Evolutionary conservation across 2,329 filamentous ascomycete genomes (phyloP), one percentile per base, ranked within the genome.

Genomic region (Plenodomus tracheiphilus): DNA sequence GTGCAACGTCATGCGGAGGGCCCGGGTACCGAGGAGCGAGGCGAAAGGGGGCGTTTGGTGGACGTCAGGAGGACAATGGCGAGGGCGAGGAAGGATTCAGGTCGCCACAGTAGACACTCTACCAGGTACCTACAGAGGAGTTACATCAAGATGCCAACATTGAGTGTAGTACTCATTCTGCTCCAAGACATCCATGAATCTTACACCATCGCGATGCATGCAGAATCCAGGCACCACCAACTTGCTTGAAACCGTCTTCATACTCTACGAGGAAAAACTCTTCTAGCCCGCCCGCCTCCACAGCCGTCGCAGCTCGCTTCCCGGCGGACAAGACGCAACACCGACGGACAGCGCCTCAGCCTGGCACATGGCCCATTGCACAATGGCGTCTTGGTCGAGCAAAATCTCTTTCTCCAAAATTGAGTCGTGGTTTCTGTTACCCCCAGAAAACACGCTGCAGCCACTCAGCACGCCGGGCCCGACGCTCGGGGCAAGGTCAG

Each of bases 1-100:
- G 64, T 47, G 61, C 64, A 56, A 65, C 66, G 65, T 71, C 68
- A 70, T 70, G 66, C 58, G 50, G 43, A 40, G 40, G 40, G 30
- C 16, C 19, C n/a, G 42, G 42, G 10, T 10, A 18, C 38, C 36
- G 39, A 28, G 41, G 38, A n/a, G 32, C 37, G 17, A 28, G 32
- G 32, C 37, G 28, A 32, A 17, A 21, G 30, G 9, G 30, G 28
- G 42, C n/a, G 34, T n/a, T n/a, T n/a, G 40, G 45, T 39, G 43
- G 39, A 37, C 32, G 39, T 4, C 32, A 18, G 17, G 38, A 44
- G 39, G 25, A 36, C 18, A 39, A 28, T 32, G 35, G n/a, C n/a
- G 34, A 36, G 6, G 34, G 34, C 13, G 34, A 36, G 34, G 34
- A 20, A 32, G 28, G 22, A 10, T 5, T 25, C 22, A 5, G 5